Conservation (phyloP, 495 filamentous ascomycete species). For the Aspergillus biplanus region DNA sequence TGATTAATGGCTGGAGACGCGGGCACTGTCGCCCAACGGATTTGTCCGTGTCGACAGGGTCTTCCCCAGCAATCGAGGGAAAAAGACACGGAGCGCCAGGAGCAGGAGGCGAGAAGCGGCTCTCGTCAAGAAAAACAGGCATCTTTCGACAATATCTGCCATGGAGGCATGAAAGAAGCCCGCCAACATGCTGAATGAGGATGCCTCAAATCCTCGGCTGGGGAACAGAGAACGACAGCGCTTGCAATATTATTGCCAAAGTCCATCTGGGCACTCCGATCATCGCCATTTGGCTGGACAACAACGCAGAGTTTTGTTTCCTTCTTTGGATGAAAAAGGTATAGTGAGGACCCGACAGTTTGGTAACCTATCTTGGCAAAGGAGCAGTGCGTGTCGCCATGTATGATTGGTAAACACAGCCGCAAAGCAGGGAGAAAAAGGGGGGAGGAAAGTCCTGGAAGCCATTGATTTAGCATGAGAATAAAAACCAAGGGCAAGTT, state of each 20-base stretch:
- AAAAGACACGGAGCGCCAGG: slow-evolving; percentile 4
- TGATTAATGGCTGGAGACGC: slow-evolving; percentile 24
- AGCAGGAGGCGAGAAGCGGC: slow-evolving; percentile 9
- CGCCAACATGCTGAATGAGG: slow-evolving; percentile 16
- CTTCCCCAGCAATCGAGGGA: slow-evolving; percentile 10
- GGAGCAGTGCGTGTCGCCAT: slow-evolving; percentile 37
- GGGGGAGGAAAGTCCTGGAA: neutral
- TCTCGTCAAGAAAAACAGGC: slow-evolving; percentile 11
- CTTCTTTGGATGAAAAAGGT: slow-evolving; percentile 27
- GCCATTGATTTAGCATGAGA: slow-evolving; percentile 1
- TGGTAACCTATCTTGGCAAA: slow-evolving; percentile 40
- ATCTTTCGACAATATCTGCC: slow-evolving; percentile 15
- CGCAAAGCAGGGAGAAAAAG: slow-evolving; percentile 17
- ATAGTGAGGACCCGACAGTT: slow-evolving; percentile 40
- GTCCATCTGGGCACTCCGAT: slow-evolving; percentile 25
- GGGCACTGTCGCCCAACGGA: slow-evolving; percentile 20
- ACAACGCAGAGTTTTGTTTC: slow-evolving; percentile 22
- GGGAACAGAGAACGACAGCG: slow-evolving; percentile 11
- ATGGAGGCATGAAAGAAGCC: slow-evolving; percentile 17
- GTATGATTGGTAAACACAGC: slow-evolving; percentile 34
- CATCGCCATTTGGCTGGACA: slow-evolving; percentile 22
- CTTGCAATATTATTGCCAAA: slow-evolving; percentile 15
- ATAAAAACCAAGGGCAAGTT: neutral
- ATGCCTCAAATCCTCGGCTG: slow-evolving; percentile 15
- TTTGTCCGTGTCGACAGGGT: slow-evolving; percentile 20